phyloP scores from a whole-genome alignment of 2,329 filamentous ascomycete genomes.

The Aspergillus neoniger region DNA sequence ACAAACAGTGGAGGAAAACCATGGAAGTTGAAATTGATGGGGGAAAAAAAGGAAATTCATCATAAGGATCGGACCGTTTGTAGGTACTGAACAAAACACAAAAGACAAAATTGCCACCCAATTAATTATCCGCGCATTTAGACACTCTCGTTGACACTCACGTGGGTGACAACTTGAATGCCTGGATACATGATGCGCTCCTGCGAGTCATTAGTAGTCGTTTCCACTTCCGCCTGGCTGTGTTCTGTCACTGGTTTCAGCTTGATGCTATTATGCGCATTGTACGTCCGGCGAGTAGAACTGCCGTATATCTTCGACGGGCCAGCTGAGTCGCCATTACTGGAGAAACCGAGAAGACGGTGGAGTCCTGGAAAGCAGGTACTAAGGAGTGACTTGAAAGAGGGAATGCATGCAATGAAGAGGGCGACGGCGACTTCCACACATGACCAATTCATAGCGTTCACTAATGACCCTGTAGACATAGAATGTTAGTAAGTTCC shows the following conservation, averaged over 20 bases:
- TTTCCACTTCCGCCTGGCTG: conserved; percentile 12
- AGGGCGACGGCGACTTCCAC: conserved; percentile 23
- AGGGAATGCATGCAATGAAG: conserved; percentile 27
- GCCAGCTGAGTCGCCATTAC: not conserved
- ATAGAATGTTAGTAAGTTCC: not conserved
- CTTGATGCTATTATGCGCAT: conserved; percentile 11
- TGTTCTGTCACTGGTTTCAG: conserved; percentile 5
- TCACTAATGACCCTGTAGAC: conserved; percentile 20
- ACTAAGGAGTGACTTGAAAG: conserved; percentile 23
- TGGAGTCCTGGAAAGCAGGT: conserved; percentile 17
- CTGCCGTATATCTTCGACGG: conserved; percentile 20
- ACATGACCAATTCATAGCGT: conserved; percentile 26
- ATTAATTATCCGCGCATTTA: not conserved
- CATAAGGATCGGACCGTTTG: not conserved
- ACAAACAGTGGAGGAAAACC: too few relatives aligned
- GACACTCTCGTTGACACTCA: conserved; percentile 1
- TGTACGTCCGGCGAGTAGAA: conserved; percentile 14
- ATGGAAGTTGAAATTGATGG: too few relatives aligned
- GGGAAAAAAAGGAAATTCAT: not conserved
- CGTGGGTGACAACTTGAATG: conserved; percentile 8
- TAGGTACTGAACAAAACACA: not conserved
- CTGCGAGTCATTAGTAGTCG: conserved; percentile 13
- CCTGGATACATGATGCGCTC: conserved; percentile 15
- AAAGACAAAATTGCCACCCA: not conserved
- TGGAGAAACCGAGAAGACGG: conserved; percentile 17